Evolutionary conservation across 2,329 filamentous ascomycete species (phyloP), one percentile per base, ranked within the genome.

Genomic region (Sarocladium brachiariae): DNA sequence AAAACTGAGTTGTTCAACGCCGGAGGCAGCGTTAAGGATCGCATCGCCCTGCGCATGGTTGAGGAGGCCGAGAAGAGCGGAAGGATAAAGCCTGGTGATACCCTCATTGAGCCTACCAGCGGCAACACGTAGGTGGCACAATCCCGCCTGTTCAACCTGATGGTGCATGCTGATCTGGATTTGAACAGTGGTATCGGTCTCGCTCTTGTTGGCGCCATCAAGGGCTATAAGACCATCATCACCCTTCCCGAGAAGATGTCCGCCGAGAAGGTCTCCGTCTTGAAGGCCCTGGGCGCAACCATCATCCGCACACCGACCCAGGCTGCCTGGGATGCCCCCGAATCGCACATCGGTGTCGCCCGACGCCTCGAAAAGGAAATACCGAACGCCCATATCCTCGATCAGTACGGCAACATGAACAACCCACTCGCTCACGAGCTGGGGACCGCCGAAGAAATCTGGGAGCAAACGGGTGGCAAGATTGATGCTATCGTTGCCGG

Each of bases 171-270:
- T 41, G 49, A 70, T 58, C 50, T 16, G 34, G 6, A 71, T n/a
- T 25, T 13, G 0, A 16, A 2, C 50, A 77, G 74, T 52, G 93
- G 93, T 58, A 99, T 99, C 58, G 93, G 93, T 19, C 78, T 99
- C 35, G 93, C 93, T 24, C 82, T 99, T 30, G 92, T 97, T 16
- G 92, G 83, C 52, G 93, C 93, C 14, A 87, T 99, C 63, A 97
- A 96, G 75, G 92, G 91, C 58, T 99, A 97, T 78, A 92, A 92
- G 71, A 95, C 91, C 35, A 97, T 99, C 71, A 99, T 99, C 68
- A 99, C 93, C 10, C 81, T 99, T 41, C 93, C 93, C 49, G 93
- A 99, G 73, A 99, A 99, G 77, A 99, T 99, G 93, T 96, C 90
- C 1, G 87, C 90, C 45, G 93, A 99, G 71, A 99, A 99, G 71